Base-by-base conservation (phyloP, 177 flowering plant species). In the Vitis hybrid region DNA sequence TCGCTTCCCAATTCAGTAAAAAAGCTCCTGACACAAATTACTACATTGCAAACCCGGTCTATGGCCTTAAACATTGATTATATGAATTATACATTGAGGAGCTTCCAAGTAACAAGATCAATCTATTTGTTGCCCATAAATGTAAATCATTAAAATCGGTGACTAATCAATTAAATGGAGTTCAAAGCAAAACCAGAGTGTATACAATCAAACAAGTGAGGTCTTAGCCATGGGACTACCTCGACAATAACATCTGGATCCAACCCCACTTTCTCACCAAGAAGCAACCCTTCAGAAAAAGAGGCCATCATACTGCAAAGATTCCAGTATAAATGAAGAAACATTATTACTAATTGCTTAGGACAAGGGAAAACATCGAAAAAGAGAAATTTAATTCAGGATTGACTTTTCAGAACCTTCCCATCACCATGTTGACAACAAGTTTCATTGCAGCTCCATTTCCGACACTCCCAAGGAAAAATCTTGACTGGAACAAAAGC, bases 391-490 rank as follows among this genome's bases (percentile, higher is more conserved):
- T 34, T 5, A 45, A 45, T 8, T 7, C 50, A 6, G 66, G 10
- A 10, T 17, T 30, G 73, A 57, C 18, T 56, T 10, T 34, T 14
- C 73, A 60, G 55, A 51, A 94, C 98, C 98, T 92, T 82, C 97
- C 98, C 98, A 94, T 94, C 76, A 94, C 85, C 98, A 92, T 94
- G 85, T 94, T 94, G 68, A 94, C 95, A 49, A 94, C 93, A 56
- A 94, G 97, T 74, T 94, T 94, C 98, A 94, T 94, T 1, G 98
- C 97, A 72, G 98, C 98, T 71, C 98, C 98, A 77, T 94, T 94
- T 56, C 98, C 98, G 66, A 92, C 93, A 54, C 91, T 97, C 34
- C 97, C 98, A 60, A 92, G 93, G 84, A 76, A 92, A 80, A 94
- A 92, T 74, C 85, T 92, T 68, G 98, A 91, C 98, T 92, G 85